Evolutionary conservation across 2,329 filamentous ascomycete species (phyloP), one percentile per base, ranked within the genome.

Genomic region (Falciphora oryzae): DNA sequence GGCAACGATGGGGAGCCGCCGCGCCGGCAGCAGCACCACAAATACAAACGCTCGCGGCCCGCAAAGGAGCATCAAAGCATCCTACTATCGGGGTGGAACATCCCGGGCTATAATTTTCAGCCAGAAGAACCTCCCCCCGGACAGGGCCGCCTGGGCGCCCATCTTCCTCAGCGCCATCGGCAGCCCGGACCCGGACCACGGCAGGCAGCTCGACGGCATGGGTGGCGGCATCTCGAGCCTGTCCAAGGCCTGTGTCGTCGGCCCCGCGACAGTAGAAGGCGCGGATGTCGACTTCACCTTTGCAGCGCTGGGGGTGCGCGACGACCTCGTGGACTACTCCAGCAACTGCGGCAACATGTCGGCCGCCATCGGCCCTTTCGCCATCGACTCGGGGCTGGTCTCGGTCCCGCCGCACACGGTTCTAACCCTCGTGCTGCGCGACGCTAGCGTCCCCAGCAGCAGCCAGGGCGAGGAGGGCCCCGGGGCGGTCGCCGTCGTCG

Each of bases 331-430:
- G 2, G 89, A 92, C 70, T 82, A 85, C 70, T 85, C 86, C 0
- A 86, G 88, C 29, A 92, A 91, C 69, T 92, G 89, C 71, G 89
- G 89, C n/a, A 92, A 92, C 72, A 89, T 92, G 87, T 85, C 80
- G 7, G 81, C 83, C 57, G 82, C 85, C 0, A 82, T 92, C 59
- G 90, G 89, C 0, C 89, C 89, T 0, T 88, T 85, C 70, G 86
- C 85, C 2, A 77, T 87, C 16, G 83, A 89, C 69, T 73, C 80
- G 29, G 78, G 82, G 3, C 67, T 89, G 13, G 62, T 63, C 16
- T 27, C 18, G 4, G 62, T 63, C 10, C 62, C 62, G 62, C 44
- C 44, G 18, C 29, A 58, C 31, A 63, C n/a, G 50, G 31, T 63
- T 4, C 13, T 32, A 4, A 16, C n/a, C 11, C 50, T 63, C 14